phyloP scores from a whole-genome alignment of 2,329 filamentous ascomycete species.

The Ceratocystiopsis minuta region DNA sequence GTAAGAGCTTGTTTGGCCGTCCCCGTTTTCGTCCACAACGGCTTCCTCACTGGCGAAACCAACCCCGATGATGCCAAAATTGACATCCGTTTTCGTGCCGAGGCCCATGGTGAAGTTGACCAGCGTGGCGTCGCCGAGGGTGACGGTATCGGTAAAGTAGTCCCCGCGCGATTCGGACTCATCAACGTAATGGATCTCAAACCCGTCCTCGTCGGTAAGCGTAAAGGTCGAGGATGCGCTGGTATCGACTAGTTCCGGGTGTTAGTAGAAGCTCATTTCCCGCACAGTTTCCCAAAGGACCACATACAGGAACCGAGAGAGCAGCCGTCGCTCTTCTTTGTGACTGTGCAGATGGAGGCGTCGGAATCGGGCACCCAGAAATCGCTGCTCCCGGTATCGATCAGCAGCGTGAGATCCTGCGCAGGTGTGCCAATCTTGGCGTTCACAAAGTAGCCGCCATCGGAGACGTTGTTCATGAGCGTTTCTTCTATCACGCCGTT shows the following conservation, averaged over 20 bases:
- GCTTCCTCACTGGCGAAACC: slow-evolving; percentile 40
- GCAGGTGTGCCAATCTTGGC: slow-evolving; percentile 38
- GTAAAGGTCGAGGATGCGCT: slow-evolving; percentile 26
- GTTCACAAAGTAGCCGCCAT: slow-evolving; percentile 38
- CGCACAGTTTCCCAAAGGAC: too few species aligned
- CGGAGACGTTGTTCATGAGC: slow-evolving; percentile 25
- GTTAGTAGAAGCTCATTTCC: not conserved
- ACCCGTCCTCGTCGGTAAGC: slow-evolving; percentile 23
- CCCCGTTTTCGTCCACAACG: slow-evolving; percentile 13
- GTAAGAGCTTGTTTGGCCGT: slow-evolving; percentile 16
- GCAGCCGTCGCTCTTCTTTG: slow-evolving; percentile 9
- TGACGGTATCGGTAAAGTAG: slow-evolving; percentile 39
- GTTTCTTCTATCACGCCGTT: slow-evolving; percentile 21
- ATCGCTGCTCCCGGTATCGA: slow-evolving; percentile 50
- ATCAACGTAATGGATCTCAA: slow-evolving; percentile 45
- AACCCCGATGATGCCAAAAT: slow-evolving; percentile 40
- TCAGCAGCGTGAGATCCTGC: slow-evolving; percentile 37
- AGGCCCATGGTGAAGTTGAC: slow-evolving; percentile 41
- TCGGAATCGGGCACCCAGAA: slow-evolving; percentile 35
- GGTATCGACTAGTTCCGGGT: slow-evolving; percentile 21
- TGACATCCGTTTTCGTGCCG: slow-evolving; percentile 32
- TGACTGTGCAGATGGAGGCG: slow-evolving; percentile 21
- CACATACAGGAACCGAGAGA: slow-evolving; percentile 12
- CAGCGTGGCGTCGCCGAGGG: slow-evolving; percentile 33
- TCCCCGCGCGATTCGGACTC: slow-evolving; percentile 36